A percentile compares a stretch with the other conserved stretches of the same genome.
Evolutionary conservation across 176 grass and related monocot genomes (phyloP).

Genomic region (Oryza rufipogon): DNA sequence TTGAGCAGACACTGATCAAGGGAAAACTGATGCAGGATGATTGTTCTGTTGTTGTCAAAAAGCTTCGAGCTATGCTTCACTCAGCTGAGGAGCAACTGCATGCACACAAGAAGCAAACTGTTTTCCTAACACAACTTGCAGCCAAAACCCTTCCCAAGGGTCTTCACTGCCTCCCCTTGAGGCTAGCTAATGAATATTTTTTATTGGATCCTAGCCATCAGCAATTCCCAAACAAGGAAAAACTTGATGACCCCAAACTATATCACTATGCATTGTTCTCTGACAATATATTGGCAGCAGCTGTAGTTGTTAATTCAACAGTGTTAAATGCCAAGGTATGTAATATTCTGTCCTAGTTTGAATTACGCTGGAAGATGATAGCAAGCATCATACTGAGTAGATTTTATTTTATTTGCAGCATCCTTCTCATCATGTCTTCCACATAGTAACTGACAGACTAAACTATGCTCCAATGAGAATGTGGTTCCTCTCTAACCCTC

Average conservation of each 20-base stretch:
- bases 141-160: constrained; percentile 93
- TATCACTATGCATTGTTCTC: constrained; percentile 92
- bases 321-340: constrained; percentile 86
- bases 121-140: constrained; percentile 88
- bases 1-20: constrained; percentile 72
- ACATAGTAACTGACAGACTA: constrained; percentile 87
- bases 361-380: constrained; percentile 16
- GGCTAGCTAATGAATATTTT: constrained; percentile 70
- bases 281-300: constrained; percentile 81
- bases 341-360: constrained; percentile 27
- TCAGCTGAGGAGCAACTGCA: constrained; percentile 75
- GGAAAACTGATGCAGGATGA: constrained; percentile 75
- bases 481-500: constrained; percentile 94
- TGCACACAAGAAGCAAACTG: constrained; percentile 77
- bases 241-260: constrained; percentile 63
- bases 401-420: constrained; percentile 61
- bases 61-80: constrained; percentile 83
- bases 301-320: constrained; percentile 89
- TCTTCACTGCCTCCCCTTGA: constrained; percentile 82
- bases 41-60: constrained; percentile 67
- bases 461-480: constrained; percentile 89
- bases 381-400: constrained; percentile 16
- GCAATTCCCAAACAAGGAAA: constrained; percentile 60
- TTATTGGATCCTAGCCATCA: constrained; percentile 49
- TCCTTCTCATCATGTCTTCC: constrained; percentile 79